phyloP scores from a whole-genome alignment of 345 rosid species.

The Orychophragmus violaceus region DNA sequence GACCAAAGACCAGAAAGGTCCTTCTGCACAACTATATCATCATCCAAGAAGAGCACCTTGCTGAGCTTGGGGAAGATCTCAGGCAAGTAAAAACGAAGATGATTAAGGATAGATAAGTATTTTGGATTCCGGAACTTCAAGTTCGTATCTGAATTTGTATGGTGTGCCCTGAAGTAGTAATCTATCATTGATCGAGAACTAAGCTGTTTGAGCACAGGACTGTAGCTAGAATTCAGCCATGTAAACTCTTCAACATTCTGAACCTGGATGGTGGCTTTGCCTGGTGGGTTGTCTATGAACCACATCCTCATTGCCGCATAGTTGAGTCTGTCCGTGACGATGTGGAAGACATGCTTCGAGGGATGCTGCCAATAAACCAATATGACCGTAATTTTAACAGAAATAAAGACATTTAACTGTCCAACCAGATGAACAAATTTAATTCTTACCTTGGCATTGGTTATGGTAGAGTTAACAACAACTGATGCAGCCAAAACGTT shows the following conservation, averaged over 20 bases:
- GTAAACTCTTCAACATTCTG: conserved; percentile 87
- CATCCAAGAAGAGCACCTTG: conserved; percentile 90
- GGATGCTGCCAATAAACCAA: conserved; percentile 60
- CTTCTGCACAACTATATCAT: conserved; percentile 90
- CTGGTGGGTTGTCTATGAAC: conserved; percentile 82
- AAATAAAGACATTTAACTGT: neutral
- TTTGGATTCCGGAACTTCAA: conserved; percentile 94
- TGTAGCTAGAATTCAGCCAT: conserved; percentile 92
- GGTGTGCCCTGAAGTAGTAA: conserved; percentile 86
- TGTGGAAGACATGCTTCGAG: conserved; percentile 81
- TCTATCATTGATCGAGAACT: conserved; percentile 82
- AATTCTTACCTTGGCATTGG: conserved; percentile 68
- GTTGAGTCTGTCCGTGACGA: conserved; percentile 90
- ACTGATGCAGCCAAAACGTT: conserved; percentile 87
- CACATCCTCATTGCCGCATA: conserved; percentile 99
- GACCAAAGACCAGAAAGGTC: conserved; percentile 86
- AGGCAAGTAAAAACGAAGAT: conserved; percentile 94
- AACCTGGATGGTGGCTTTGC: conserved; percentile 78
- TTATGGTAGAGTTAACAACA: conserved; percentile 84
- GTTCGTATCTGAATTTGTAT: conserved; percentile 64
- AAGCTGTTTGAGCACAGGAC: conserved; percentile 95
- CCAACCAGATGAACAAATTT: neutral
- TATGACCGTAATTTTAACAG: conserved; percentile 18
- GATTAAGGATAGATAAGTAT: conserved; percentile 91
- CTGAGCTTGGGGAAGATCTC: conserved; percentile 90